Evolutionary conservation across 306 rosid genomes (phyloP), one percentile per base, ranked within the genome.

Genomic region (Corylus americana): DNA sequence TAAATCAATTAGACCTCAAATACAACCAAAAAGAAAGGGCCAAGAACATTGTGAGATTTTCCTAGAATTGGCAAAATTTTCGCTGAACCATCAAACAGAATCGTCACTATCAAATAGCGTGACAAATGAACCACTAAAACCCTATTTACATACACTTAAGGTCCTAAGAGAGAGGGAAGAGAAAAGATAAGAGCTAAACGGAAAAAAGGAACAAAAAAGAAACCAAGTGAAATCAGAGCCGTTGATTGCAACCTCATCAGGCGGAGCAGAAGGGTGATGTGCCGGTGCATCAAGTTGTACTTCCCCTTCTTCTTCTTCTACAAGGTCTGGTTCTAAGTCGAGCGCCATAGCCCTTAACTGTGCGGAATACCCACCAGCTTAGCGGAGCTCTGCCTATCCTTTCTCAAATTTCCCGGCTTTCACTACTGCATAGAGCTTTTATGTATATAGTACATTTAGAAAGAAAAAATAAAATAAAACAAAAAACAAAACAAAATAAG

Each of bases 261-360:
- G 68, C 3, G 94, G 97, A 76, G 97, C 93, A 71, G 79, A 76
- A 76, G 97, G 97, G 77, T 88, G 85, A 74, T 90, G 97, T 4
- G 92, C 81, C 2, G 86, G 90, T 27, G 81, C 85, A 29, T 67
- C 70, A 10, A 50, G 69, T 44, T 67, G 77, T 45, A 75, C 83
- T 37, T 29, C 50, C 45, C 29, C 39, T n/a, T 69, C 67, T 57
- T 73, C 80, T 22, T 80, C 87, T 67, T 85, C 87, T 16, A 25
- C 58, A 29, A 78, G 53, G 53, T 50, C 16, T 66, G 79, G 80
- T 77, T 79, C 77, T 47, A 84, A 49, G 29, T 74, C 87, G 55
- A 87, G 80, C 71, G 87, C 90, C 95, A 91, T 91, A 11, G 35
- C 25, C 25, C 66, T 59, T 20, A 1, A 27, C 4, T 4, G 4